These are phyloP conservation scores for Angomonas deanei DNA, from an alignment of 208 protist genomes.

Conservation along the genomic window DNA sequence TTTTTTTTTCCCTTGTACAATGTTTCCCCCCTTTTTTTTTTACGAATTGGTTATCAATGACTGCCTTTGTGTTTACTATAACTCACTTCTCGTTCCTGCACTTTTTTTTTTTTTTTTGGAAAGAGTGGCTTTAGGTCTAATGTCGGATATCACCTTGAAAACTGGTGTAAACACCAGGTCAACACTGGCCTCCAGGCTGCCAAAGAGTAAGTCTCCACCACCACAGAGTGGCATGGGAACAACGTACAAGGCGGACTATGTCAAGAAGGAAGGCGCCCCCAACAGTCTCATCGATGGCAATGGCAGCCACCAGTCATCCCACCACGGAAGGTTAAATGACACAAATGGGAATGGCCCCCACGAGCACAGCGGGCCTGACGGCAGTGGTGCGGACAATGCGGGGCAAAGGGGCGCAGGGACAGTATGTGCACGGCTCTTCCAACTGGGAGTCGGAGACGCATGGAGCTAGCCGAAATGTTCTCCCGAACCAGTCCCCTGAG, in stretches of 20 bases:
- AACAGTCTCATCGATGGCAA: neutral
- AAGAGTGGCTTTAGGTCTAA: neutral
- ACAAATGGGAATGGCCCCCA: no score
- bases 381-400: neutral
- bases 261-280: neutral
- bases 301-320: no score
- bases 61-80: constrained; percentile 1
- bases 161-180: constrained; percentile 73
- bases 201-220: constrained; percentile 19
- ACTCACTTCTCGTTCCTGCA: no score
- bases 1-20: neutral
- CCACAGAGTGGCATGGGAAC: neutral
- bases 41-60: neutral
- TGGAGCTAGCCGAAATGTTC: constrained; percentile 35
- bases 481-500: constrained; percentile 33
- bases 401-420: neutral
- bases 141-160: constrained; percentile 48
- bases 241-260: neutral
- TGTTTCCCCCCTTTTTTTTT: neutral
- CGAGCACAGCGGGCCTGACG: neutral
- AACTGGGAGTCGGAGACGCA: constrained; percentile 61
- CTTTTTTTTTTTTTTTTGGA: neutral
- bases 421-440: neutral
- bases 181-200: constrained; percentile 40
- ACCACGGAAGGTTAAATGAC: no score